Percentiles rank a stretch among this genome's conserved stretches.
Conservation (phyloP, 495 filamentous ascomycete genomes). For the Chaetomium cochliodes region DNA sequence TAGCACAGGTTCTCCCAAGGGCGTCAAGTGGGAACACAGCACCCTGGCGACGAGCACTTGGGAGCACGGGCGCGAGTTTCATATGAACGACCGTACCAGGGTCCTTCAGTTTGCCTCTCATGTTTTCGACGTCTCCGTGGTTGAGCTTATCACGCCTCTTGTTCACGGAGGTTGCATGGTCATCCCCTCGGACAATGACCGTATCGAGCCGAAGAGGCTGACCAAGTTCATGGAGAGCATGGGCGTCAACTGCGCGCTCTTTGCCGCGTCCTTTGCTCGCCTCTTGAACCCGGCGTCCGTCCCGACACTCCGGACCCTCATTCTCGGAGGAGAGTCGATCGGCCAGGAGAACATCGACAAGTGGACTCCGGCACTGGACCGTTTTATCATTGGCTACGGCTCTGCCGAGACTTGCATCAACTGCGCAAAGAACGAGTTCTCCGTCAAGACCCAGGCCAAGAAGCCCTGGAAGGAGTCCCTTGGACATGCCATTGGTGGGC, state of each 20-base stretch:
- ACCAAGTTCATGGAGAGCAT: constrained; percentile 14
- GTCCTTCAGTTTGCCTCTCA: constrained; percentile 16
- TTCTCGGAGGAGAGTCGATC: constrained; percentile 15
- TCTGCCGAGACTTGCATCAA: constrained; percentile 18
- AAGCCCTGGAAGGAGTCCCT: constrained; percentile 20
- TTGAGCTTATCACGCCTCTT: constrained; percentile 13
- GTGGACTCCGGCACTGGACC: constrained; percentile 12
- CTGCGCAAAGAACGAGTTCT: constrained; percentile 20
- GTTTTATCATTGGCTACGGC: constrained; percentile 17
- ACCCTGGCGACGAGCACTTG: constrained; percentile 28
- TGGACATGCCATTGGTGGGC: constrained; percentile 10
- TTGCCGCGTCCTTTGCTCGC: constrained; percentile 12
- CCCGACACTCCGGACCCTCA: constrained; percentile 10
- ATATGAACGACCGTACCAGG: background rate
- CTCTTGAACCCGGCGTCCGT: constrained; percentile 6
- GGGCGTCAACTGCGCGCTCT: constrained; percentile 9
- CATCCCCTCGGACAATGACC: constrained; percentile 14
- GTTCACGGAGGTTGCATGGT: constrained; percentile 11
- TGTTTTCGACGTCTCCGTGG: constrained; percentile 10
- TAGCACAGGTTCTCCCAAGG: constrained; percentile 42
- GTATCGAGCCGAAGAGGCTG: constrained; percentile 6
- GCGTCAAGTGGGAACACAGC: constrained; percentile 41
- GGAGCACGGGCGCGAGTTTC: constrained; percentile 12
- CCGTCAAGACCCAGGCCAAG: constrained; percentile 13
- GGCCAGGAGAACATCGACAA: constrained; percentile 16